These are phyloP conservation scores for Picea abies DNA, from an alignment of 83 land plant genomes.

Conservation along the genomic window DNA sequence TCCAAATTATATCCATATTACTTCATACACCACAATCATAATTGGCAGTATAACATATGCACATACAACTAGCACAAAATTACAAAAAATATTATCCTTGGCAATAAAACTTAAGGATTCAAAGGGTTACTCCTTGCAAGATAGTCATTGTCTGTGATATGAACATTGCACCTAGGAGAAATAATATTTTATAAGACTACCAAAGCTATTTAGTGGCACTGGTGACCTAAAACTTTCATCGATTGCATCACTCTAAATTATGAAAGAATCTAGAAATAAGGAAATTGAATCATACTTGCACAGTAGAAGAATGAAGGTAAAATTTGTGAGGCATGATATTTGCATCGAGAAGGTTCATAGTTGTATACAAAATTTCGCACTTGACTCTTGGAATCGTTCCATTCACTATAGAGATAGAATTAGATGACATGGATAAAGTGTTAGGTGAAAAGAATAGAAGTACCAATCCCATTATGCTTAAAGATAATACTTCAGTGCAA, in stretches of 20 bases:
- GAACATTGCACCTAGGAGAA: too few relatives aligned
- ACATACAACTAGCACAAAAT: neutral
- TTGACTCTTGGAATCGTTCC: constrained; percentile 56
- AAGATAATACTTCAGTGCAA: constrained; percentile 35
- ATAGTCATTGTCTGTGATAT: too few relatives aligned
- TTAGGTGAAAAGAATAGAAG: constrained; percentile 55
- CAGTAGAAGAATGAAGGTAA: constrained; percentile 85
- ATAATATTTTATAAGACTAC: too few relatives aligned
- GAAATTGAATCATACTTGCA: constrained; percentile 51
- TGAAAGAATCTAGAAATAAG: neutral
- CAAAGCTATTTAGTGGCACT: too few relatives aligned
- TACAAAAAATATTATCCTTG: too few relatives aligned
- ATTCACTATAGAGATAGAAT: constrained; percentile 43
- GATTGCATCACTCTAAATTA: neutral
- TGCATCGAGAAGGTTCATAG: constrained; percentile 84
- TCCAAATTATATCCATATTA: too few relatives aligned
- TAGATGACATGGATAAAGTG: constrained; percentile 59
- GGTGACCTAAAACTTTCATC: neutral
- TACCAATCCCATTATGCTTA: constrained; percentile 38
- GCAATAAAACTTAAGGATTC: too few relatives aligned
- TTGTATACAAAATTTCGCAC: constrained; percentile 62
- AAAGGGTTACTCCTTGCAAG: too few relatives aligned
- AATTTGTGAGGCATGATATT: constrained; percentile 83
- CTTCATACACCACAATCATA: too few relatives aligned
- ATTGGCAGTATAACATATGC: neutral